A percentile compares a stretch with the other conserved stretches of the same genome.
Conservation (phyloP, 2,329 filamentous ascomycete genomes). For the Cordyceps tenuipes region DNA sequence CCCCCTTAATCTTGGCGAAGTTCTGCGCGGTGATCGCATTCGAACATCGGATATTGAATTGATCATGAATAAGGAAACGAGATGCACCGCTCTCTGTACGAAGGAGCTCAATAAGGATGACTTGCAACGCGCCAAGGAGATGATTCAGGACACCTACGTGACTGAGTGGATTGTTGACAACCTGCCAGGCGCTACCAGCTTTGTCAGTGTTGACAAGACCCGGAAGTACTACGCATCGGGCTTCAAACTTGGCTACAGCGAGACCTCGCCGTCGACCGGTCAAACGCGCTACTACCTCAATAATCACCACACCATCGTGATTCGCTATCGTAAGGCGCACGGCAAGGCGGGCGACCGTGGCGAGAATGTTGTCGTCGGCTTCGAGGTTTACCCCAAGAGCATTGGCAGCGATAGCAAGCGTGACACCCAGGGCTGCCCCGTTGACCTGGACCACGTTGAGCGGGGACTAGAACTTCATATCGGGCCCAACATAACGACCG, state of each 20-base stretch:
- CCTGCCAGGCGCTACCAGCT: slow-evolving; percentile 78
- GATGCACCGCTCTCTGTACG: slow-evolving; percentile 66
- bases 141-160: slow-evolving; percentile 75
- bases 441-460: slow-evolving; percentile 53
- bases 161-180: slow-evolving; percentile 93
- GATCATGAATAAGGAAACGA: slow-evolving; percentile 64
- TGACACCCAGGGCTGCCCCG: slow-evolving; percentile 57
- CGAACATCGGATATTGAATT: slow-evolving; percentile 77
- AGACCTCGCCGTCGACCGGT: slow-evolving; percentile 50
- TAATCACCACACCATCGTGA: slow-evolving; percentile 80
- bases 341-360: slow-evolving; percentile 60
- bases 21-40: slow-evolving; percentile 80
- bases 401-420: slow-evolving; percentile 54
- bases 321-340: slow-evolving; percentile 66
- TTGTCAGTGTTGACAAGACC: slow-evolving; percentile 76
- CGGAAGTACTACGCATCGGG: slow-evolving; percentile 84
- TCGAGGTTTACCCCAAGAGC: slow-evolving; percentile 86
- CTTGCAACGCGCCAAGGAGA: slow-evolving; percentile 57
- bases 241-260: slow-evolving; percentile 78
- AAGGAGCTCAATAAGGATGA: slow-evolving; percentile 56
- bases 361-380: slow-evolving; percentile 75
- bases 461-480: slow-evolving; percentile 63
- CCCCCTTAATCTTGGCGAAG: slow-evolving; percentile 76
- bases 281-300: slow-evolving; percentile 66
- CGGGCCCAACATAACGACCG: slow-evolving; percentile 50